A percentile compares a stretch with the other conserved stretches of the same genome.
These are phyloP conservation scores for Herpetospermum pedunculosum DNA, from an alignment of 306 rosid genomes.

Conservation along the genomic window DNA sequence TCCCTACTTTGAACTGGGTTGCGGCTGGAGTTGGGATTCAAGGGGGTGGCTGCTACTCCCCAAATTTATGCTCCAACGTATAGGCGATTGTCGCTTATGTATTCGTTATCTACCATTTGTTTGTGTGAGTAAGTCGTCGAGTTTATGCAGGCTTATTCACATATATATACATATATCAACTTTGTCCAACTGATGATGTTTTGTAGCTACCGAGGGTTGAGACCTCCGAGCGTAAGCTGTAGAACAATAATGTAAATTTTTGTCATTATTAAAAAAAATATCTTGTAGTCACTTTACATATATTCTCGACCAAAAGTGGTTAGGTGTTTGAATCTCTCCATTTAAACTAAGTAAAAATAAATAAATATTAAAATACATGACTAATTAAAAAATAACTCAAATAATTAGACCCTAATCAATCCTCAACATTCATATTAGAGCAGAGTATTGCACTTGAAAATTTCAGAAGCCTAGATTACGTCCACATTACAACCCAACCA, in stretches of 20 bases:
- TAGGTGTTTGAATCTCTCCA: no score
- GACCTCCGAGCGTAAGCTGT: neutral
- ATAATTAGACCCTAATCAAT: no score
- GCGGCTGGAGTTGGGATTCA: neutral
- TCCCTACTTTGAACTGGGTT: neutral
- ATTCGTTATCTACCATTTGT: neutral
- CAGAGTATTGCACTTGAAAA: no score
- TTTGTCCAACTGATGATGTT: neutral
- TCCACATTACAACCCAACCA: no score
- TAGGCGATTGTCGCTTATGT: neutral
- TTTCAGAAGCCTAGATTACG: no score
- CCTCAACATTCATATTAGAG: no score
- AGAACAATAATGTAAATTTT: neutral
- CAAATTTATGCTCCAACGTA: neutral
- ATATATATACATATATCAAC: neutral
- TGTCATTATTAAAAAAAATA: neutral
- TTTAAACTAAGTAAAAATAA: no score
- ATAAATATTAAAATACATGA: no score
- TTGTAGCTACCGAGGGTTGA: neutral
- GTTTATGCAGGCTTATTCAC: neutral
- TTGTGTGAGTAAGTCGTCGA: neutral
- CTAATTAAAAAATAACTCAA: no score
- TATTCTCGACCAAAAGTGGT: no score
- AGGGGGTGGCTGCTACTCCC: neutral
- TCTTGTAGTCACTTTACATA: no score